Evolutionary conservation across 2,329 filamentous ascomycete species (phyloP).

Genomic region (Colletotrichum noveboracense): DNA sequence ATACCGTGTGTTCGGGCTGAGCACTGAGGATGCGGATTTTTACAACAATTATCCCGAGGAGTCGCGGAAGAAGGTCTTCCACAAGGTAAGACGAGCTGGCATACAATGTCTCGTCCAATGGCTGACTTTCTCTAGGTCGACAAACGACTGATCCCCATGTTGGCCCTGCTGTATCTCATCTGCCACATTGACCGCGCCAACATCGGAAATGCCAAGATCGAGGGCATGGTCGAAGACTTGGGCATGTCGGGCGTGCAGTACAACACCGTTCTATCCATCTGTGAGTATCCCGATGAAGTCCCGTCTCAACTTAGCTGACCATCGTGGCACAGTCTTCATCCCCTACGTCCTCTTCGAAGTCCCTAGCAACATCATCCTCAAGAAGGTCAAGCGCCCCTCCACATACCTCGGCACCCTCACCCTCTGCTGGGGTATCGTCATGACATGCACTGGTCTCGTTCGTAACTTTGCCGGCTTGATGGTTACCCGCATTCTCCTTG

Average conservation of each 20-base stretch:
- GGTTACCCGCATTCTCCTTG: constrained; percentile 49
- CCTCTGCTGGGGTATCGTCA: constrained; percentile 42
- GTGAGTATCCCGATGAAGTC: constrained; percentile 60
- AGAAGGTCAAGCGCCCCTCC: constrained; percentile 63
- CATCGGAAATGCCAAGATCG: constrained; percentile 56
- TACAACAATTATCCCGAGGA: constrained; percentile 30
- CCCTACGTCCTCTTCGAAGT: constrained; percentile 70
- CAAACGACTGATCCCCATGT: constrained; percentile 42
- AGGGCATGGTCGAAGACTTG: constrained; percentile 33
- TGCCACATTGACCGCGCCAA: constrained; percentile 63
- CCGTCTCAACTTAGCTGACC: background rate
- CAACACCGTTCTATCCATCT: constrained; percentile 58
- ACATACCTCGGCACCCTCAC: constrained; percentile 71
- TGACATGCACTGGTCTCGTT: constrained; percentile 29
- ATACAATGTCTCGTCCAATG: too few species aligned
- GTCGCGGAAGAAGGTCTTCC: constrained; percentile 26
- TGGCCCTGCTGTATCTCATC: constrained; percentile 63
- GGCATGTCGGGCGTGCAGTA: constrained; percentile 58
- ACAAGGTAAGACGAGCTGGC: too few species aligned
- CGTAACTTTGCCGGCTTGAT: constrained; percentile 27
- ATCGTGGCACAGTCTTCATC: constrained; percentile 57
- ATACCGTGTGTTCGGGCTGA: constrained; percentile 33
- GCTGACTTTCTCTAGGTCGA: too few species aligned
- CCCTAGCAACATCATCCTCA: constrained; percentile 69
- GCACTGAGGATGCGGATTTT: constrained; percentile 33